These are phyloP conservation scores for Centella asiatica DNA, from an alignment of 129 eudicot genomes.

Conservation along the genomic window DNA sequence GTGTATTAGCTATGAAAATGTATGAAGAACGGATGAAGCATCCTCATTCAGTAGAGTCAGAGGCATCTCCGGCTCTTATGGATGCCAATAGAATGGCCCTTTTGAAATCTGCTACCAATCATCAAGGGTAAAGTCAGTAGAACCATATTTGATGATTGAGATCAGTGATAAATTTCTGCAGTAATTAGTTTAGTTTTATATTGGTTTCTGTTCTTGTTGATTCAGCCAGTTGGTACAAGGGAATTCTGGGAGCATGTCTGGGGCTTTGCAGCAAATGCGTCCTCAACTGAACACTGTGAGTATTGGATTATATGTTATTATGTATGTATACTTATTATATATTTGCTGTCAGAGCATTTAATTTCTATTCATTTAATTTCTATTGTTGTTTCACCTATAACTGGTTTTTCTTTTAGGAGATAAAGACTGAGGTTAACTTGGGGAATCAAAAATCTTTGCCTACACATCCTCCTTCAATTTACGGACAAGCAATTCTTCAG, in stretches of 20 bases:
- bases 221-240: slow-evolving; percentile 92
- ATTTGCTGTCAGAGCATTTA: neutral
- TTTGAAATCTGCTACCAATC: slow-evolving; percentile 75
- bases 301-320: slow-evolving; percentile 6
- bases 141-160: slow-evolving; percentile 1
- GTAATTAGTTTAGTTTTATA: slow-evolving; percentile 11
- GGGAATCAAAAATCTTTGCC: slow-evolving; percentile 77
- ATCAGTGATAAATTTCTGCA: neutral
- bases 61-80: slow-evolving; percentile 60
- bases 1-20: slow-evolving; percentile 73
- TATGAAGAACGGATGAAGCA: slow-evolving; percentile 79
- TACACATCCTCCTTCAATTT: slow-evolving; percentile 85
- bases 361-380: neutral
- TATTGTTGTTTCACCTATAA: neutral
- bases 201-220: slow-evolving; percentile 26
- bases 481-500: slow-evolving; percentile 94
- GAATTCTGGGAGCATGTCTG: slow-evolving; percentile 62
- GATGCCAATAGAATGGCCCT: slow-evolving; percentile 92
- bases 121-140: slow-evolving; percentile 63
- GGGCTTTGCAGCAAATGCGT: slow-evolving; percentile 88
- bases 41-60: slow-evolving; percentile 76
- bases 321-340: neutral
- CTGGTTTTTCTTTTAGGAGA: slow-evolving; percentile 42
- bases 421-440: slow-evolving; percentile 72
- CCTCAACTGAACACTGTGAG: slow-evolving; percentile 62